Evolutionary conservation across 495 filamentous ascomycete genomes (phyloP).

Genomic region (Neurospora cerealis): DNA sequence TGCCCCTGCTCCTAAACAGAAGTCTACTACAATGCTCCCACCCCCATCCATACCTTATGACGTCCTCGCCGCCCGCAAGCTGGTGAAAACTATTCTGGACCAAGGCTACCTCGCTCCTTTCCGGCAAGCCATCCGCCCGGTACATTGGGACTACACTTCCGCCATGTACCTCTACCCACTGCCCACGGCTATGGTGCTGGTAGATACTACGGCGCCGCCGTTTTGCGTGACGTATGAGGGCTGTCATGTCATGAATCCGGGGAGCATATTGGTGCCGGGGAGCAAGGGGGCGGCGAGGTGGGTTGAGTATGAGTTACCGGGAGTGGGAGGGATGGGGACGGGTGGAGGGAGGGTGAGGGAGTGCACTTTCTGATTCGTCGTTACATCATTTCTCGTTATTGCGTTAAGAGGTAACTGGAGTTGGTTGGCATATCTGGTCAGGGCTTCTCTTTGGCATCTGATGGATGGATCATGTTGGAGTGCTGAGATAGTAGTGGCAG

Average conservation of each 20-base stretch:
- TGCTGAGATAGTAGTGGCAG: too few species aligned
- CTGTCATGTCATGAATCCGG: conserved; percentile 94
- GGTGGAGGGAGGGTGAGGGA: conserved; percentile 28
- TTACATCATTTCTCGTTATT: too few species aligned
- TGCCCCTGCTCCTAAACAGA: not conserved
- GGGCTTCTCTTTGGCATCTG: too few species aligned
- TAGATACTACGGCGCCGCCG: conserved; percentile 67
- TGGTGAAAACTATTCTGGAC: conserved; percentile 88
- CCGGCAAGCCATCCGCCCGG: conserved; percentile 59
- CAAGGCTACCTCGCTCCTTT: conserved; percentile 86
- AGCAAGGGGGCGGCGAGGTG: conserved; percentile 58
- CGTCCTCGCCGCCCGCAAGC: conserved; percentile 56
- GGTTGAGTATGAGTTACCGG: conserved; percentile 72
- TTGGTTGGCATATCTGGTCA: too few species aligned
- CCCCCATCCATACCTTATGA: conserved; percentile 34
- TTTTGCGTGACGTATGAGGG: conserved; percentile 89
- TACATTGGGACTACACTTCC: conserved; percentile 75
- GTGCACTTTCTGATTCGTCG: conserved; percentile 32
- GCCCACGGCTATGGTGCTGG: conserved; percentile 71
- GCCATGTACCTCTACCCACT: conserved; percentile 76
- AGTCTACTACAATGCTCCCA: not conserved
- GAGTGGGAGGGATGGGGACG: conserved; percentile 13
- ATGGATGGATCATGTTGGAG: too few species aligned
- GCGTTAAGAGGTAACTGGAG: too few species aligned
- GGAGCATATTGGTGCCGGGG: conserved; percentile 54